A percentile compares a stretch with the other conserved stretches of the same genome.
phyloP scores from a whole-genome alignment of 495 filamentous ascomycete genomes.

The Chaetomium fimeti region DNA sequence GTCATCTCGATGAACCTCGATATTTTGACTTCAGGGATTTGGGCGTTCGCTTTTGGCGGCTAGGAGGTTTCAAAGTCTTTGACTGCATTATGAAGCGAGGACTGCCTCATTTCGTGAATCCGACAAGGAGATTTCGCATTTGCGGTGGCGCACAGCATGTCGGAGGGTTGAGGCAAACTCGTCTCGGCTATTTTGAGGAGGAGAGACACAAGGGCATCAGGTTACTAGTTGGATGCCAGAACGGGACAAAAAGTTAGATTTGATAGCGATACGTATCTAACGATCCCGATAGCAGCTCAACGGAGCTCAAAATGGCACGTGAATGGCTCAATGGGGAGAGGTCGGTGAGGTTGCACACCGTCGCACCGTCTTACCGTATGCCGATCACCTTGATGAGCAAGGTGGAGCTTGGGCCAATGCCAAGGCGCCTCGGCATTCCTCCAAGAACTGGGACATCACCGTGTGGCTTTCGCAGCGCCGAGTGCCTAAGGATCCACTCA shows the following conservation, averaged over 20 bases:
- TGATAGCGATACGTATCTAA: not conserved
- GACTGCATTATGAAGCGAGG: constrained; percentile 13
- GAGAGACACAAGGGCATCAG: not conserved
- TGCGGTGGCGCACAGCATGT: not conserved
- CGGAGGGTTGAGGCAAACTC: not conserved
- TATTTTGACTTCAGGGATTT: constrained; percentile 13
- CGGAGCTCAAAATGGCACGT: not conserved
- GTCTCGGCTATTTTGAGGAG: not conserved
- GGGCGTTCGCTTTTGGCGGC: constrained; percentile 5
- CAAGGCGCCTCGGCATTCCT: constrained; percentile 6
- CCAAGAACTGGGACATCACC: not conserved
- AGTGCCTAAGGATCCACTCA: constrained; percentile 12
- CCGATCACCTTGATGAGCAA: not conserved
- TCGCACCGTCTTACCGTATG: too few relatives aligned
- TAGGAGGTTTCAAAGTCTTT: not conserved
- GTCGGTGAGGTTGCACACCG: not conserved
- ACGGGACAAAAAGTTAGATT: not conserved
- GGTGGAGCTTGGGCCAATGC: constrained; percentile 21
- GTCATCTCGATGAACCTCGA: not conserved
- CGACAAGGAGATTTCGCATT: constrained; percentile 9
- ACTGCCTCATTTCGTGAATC: not conserved
- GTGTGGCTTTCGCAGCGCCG: not conserved
- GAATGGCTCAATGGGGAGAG: not conserved
- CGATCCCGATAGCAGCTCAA: not conserved
- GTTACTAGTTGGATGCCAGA: not conserved